These are phyloP conservation scores for Suillus luteus DNA, from an alignment of 768 basidiomycete species.

Conservation along the genomic window DNA sequence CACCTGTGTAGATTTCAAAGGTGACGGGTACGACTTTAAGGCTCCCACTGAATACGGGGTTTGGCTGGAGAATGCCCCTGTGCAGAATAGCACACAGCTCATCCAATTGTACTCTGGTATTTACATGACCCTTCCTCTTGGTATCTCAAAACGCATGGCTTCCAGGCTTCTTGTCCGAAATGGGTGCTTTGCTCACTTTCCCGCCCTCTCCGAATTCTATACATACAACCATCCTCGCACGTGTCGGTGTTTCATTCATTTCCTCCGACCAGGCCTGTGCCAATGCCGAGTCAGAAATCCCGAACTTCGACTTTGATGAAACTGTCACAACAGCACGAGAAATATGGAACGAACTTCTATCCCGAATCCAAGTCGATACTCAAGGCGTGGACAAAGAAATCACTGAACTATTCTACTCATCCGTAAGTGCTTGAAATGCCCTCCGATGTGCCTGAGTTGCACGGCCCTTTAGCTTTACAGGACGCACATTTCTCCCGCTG, in stretches of 20 bases:
- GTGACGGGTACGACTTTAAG: conserved; percentile 47
- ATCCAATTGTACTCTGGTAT: conserved; percentile 51
- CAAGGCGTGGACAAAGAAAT: conserved; percentile 50
- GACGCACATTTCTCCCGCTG: conserved; percentile 63
- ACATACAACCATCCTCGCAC: conserved; percentile 51
- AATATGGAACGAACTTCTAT: conserved; percentile 60
- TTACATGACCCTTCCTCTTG: not conserved
- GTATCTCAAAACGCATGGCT: not conserved
- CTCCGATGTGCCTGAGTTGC: not conserved
- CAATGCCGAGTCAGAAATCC: conserved; percentile 63
- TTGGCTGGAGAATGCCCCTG: conserved; percentile 52
- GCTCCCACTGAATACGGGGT: conserved; percentile 57
- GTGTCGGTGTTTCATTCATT: conserved; percentile 68
- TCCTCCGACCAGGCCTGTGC: conserved; percentile 60
- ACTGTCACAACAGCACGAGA: conserved; percentile 45
- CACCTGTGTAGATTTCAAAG: conserved; percentile 62
- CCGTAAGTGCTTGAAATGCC: conserved; percentile 32
- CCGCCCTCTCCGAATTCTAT: conserved; percentile 38
- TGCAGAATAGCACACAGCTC: conserved; percentile 46
- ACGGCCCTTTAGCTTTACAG: conserved; percentile 47
- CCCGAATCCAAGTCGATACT: conserved; percentile 54
- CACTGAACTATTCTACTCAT: conserved; percentile 60
- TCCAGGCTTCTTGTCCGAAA: conserved; percentile 49
- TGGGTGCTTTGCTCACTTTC: conserved; percentile 58
- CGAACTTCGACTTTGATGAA: conserved; percentile 54